Evolutionary conservation across 73 alveolate genomes (phyloP).

Genomic region (Urostyla sp.): DNA sequence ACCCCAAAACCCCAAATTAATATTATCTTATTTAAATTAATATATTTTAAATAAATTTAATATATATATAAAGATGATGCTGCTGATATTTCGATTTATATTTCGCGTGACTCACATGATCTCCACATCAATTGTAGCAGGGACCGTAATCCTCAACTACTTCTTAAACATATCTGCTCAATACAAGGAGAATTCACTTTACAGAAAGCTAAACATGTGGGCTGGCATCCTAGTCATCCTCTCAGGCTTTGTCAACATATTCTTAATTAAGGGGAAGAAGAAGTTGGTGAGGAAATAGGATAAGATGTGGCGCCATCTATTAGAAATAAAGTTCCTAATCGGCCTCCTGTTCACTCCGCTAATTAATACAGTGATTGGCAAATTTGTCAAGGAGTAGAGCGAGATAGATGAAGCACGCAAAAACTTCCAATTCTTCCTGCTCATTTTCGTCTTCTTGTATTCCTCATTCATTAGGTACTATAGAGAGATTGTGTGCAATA

Average conservation of each 20-base stretch:
- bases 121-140: constrained; percentile 9
- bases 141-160: constrained; percentile 14
- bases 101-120: constrained; percentile 35
- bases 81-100: neutral
- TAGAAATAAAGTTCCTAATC: constrained; percentile 2
- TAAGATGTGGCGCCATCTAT: neutral
- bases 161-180: neutral
- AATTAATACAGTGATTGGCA: neutral
- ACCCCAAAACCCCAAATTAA: constrained; percentile 12
- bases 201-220: neutral
- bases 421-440: neutral
- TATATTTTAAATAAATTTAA: neutral
- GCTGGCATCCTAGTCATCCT: constrained; percentile 8
- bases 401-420: neutral
- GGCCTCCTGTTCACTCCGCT: constrained; percentile 21
- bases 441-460: neutral
- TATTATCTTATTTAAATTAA: neutral
- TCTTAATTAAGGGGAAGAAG: constrained; percentile 47
- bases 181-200: constrained; percentile 2
- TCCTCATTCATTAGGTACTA: constrained; percentile 6
- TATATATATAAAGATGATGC: neutral
- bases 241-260: constrained; percentile 38
- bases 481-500: constrained; percentile 29
- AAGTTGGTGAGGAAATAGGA: constrained; percentile 1
- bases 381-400: neutral